Evolutionary conservation across 495 filamentous ascomycete species (phyloP), one percentile per base, ranked within the genome.

Genomic region (Hyaloscypha variabilis): DNA sequence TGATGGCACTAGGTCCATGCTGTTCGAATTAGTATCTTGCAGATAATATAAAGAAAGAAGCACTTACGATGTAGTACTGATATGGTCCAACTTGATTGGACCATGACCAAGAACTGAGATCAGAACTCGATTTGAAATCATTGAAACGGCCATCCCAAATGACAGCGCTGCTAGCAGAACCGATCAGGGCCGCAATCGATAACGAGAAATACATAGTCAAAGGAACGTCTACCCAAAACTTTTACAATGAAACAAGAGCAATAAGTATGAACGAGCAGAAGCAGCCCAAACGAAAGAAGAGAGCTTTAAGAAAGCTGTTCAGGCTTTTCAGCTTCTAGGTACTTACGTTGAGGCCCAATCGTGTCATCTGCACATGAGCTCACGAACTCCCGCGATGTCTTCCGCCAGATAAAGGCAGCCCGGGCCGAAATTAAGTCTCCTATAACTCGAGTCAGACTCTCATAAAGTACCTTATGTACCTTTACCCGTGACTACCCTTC

Each of bases 71-170:
- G 76, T 91, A 91, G 80, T 89, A 90, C 69, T 90, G 87, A 73
- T 86, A 91, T 1, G 86, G 83, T 4, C 85, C 85, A 62, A 90
- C 85, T 75, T 89, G 82, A 73, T 84, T 88, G 0, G 76, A 76
- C 85, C 86, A 91, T 5, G 82, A 85, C 88, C 88, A 90, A 64
- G 76, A 79, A 74, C 78, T 80, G 6, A 87, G 75, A 73, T 85
- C 83, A 24, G 74, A 46, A 56, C 78, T 75, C 23, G 78, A 75
- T 21, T 72, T 63, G 63, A 87, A 69, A 34, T 82, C 80, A 74
- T 87, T 86, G 76, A 88, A 85, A 36, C 85, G 82, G n/a, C 85
- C 85, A 72, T 88, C 85, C 83, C 85, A 87, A 54, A 88, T 74
- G 42, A 88, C 76, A 1, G 80, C 67, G 21, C 60, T 52, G 6